A percentile compares a stretch with the other conserved stretches of the same genome.
These are phyloP conservation scores for Dalbergia oliveri DNA, from an alignment of 306 rosid species.

Conservation along the genomic window DNA sequence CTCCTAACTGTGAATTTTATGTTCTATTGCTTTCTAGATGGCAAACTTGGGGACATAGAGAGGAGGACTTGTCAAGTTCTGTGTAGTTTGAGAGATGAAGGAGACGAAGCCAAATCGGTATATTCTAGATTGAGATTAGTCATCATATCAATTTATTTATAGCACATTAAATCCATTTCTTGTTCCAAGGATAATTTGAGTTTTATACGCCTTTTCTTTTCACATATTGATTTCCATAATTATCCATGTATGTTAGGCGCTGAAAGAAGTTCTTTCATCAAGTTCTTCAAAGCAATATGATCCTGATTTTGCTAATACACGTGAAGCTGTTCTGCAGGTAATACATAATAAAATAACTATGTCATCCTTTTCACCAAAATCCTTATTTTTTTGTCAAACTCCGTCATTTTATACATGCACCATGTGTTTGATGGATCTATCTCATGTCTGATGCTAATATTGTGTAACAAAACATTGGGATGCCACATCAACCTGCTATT, in stretches of 20 bases:
- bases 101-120: conserved; percentile 85
- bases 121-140: conserved; percentile 38
- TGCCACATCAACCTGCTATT: too few relatives aligned
- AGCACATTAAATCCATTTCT: conserved; percentile 6
- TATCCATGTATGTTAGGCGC: conserved; percentile 57
- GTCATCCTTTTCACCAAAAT: conserved; percentile 22
- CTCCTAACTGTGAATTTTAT: conserved; percentile 31
- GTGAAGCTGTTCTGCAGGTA: conserved; percentile 89
- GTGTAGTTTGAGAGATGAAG: conserved; percentile 78
- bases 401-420: conserved; percentile 15
- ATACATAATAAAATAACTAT: conserved; percentile 38
- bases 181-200: conserved; percentile 10
- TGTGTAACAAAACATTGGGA: background rate
- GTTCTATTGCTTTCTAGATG: conserved; percentile 56
- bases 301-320: conserved; percentile 74
- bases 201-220: conserved; percentile 28
- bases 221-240: conserved; percentile 34
- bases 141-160: conserved; percentile 21
- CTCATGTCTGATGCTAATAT: conserved; percentile 22
- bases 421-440: conserved; percentile 19
- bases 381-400: conserved; percentile 11
- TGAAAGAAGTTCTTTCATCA: conserved; percentile 75
- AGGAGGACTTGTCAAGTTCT: conserved; percentile 80
- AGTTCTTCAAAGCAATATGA: conserved; percentile 64
- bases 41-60: conserved; percentile 79